Evolutionary conservation across 352 stramenopile species (phyloP).

Genomic region (Peronospora belbahrii): DNA sequence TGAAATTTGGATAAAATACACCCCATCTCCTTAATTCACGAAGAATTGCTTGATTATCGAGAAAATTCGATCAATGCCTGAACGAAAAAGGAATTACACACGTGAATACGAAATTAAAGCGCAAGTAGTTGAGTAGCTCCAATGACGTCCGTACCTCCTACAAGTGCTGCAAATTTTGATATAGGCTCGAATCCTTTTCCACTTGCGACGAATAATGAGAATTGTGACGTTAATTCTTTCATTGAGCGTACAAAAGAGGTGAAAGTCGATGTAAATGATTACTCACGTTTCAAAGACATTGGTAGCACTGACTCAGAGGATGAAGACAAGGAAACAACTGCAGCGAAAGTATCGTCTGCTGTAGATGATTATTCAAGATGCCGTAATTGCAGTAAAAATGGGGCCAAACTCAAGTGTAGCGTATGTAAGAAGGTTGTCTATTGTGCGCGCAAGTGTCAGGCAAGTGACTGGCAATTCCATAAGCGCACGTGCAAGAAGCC

Average conservation of each 20-base stretch:
- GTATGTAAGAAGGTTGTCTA: slow-evolving; percentile 84
- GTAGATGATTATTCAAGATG: slow-evolving; percentile 27
- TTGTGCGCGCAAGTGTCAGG: slow-evolving; percentile 71
- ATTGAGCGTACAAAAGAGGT: slow-evolving; percentile 58
- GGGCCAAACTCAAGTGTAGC: slow-evolving; percentile 81
- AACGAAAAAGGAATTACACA: too few relatives aligned
- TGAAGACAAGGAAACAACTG: slow-evolving; percentile 8
- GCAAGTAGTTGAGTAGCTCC: not conserved
- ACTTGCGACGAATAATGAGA: slow-evolving; percentile 11
- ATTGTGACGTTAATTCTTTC: slow-evolving; percentile 34
- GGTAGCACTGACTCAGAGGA: slow-evolving; percentile 43
- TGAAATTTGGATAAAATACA: too few relatives aligned
- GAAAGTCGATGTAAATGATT: slow-evolving; percentile 77
- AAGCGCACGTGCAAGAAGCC: slow-evolving; percentile 85
- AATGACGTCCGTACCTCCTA: slow-evolving; percentile 18
- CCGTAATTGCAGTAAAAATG: slow-evolving; percentile 70
- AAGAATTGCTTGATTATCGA: too few relatives aligned
- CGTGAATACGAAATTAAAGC: too few relatives aligned
- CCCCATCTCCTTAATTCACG: too few relatives aligned
- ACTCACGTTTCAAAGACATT: slow-evolving; percentile 82
- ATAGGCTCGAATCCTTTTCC: slow-evolving; percentile 44
- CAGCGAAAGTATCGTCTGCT: slow-evolving; percentile 1
- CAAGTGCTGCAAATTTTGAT: slow-evolving; percentile 25
- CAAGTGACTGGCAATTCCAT: slow-evolving; percentile 82
- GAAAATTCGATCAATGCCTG: slow-evolving; percentile 14